phyloP scores from a whole-genome alignment of 192 early-diverging fungal genomes.

The Coemansia sp. region DNA sequence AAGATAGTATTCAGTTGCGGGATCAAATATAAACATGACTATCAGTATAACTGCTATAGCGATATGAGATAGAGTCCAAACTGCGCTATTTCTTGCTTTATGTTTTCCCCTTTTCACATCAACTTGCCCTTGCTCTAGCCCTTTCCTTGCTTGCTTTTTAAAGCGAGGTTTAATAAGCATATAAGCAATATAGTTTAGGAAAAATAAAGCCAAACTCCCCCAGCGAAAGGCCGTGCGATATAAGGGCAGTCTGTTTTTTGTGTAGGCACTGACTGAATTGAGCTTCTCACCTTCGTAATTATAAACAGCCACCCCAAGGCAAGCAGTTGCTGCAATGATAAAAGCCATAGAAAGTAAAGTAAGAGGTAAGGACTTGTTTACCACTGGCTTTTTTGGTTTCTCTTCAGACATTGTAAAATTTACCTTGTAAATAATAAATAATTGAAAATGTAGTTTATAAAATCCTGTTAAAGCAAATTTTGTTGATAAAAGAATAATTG shows the following conservation, averaged over 20 bases:
- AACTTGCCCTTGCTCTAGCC: no score
- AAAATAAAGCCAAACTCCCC: background rate
- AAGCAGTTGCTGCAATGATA: background rate
- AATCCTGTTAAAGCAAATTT: no score
- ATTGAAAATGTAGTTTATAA: no score
- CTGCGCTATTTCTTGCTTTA: background rate
- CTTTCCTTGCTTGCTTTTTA: no score
- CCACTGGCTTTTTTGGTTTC: background rate
- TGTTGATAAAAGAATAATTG: no score
- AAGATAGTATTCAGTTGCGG: background rate
- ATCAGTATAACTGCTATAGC: background rate
- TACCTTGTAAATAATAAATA: background rate
- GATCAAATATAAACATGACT: background rate
- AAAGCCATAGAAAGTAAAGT: background rate
- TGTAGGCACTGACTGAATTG: background rate
- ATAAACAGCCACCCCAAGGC: background rate
- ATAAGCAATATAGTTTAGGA: background rate
- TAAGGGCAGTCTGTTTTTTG: background rate
- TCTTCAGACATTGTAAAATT: background rate
- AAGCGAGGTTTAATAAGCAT: no score
- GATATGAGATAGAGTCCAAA: background rate
- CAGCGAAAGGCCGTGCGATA: background rate
- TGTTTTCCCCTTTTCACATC: no score
- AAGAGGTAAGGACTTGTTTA: background rate
- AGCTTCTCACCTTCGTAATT: background rate